Percentiles rank a stretch among this genome's conserved stretches.
Conservation (phyloP, 345 rosid species). For the Bruguiera parviflora region DNA sequence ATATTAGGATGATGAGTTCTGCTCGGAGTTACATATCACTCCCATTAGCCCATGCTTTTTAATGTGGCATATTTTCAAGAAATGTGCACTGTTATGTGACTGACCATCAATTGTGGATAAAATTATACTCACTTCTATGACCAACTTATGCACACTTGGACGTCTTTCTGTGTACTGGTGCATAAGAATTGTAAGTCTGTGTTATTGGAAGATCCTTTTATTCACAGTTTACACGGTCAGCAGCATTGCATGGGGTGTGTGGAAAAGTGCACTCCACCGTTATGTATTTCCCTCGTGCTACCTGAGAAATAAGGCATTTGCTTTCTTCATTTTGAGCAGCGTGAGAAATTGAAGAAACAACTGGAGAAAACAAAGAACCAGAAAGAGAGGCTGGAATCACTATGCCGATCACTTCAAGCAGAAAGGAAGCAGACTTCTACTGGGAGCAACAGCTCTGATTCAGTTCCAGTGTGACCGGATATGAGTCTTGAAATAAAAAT, state of each 20-base stretch:
- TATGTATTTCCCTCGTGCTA: background rate
- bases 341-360: constrained; percentile 68
- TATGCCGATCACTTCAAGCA: constrained; percentile 90
- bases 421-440: constrained; percentile 61
- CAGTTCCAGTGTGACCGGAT: constrained; percentile 11
- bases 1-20: background rate
- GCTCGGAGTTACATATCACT: background rate
- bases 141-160: no score
- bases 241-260: background rate
- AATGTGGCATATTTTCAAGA: background rate
- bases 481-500: background rate
- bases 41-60: background rate
- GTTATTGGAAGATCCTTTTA: background rate
- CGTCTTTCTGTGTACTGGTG: no score
- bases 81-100: no score
- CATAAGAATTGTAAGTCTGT: no score
- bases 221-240: background rate
- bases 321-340: constrained; percentile 40
- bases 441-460: constrained; percentile 28
- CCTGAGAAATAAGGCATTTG: background rate
- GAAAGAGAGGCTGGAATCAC: constrained; percentile 83
- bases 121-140: no score
- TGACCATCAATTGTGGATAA: no score
- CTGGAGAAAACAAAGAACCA: constrained; percentile 87
- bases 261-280: no score